These are phyloP conservation scores for Fusarium sarcochroum DNA, from an alignment of 2,329 filamentous ascomycete species.

Conservation along the genomic window DNA sequence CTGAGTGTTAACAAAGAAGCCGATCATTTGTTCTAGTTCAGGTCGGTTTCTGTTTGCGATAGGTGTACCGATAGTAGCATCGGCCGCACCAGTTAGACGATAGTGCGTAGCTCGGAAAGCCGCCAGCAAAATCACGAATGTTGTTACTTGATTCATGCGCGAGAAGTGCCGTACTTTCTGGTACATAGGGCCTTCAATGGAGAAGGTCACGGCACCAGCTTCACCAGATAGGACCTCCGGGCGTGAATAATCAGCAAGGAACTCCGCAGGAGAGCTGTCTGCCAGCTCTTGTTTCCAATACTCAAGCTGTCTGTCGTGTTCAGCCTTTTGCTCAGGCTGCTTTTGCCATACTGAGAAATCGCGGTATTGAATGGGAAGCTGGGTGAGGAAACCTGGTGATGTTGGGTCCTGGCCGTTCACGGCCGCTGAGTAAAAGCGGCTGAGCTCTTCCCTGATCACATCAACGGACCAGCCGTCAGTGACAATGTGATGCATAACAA, in stretches of 20 bases:
- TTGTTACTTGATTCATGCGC: slow-evolving; percentile 13
- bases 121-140: slow-evolving; percentile 34
- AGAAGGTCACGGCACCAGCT: slow-evolving; percentile 12
- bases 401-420: too few relatives aligned
- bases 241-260: slow-evolving; percentile 15
- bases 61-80: slow-evolving; percentile 41
- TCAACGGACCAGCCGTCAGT: too few relatives aligned
- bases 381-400: too few relatives aligned
- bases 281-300: slow-evolving; percentile 22
- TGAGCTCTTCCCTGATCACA: too few relatives aligned
- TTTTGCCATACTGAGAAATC: slow-evolving; percentile 37
- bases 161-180: slow-evolving; percentile 24
- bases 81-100: slow-evolving; percentile 41
- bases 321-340: background rate
- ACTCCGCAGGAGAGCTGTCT: slow-evolving; percentile 23
- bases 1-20: slow-evolving; percentile 48
- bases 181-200: slow-evolving; percentile 23
- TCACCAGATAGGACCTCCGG: slow-evolving; percentile 31
- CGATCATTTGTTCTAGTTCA: slow-evolving; percentile 40
- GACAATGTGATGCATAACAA: too few relatives aligned
- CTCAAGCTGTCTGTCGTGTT: slow-evolving; percentile 9
- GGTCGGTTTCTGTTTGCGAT: slow-evolving; percentile 38
- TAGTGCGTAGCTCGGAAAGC: slow-evolving; percentile 46
- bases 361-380: too few relatives aligned
- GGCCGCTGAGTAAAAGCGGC: too few relatives aligned